Evolutionary conservation across 805 yeast species (phyloP).

Genomic region (Pichia eremophila): DNA sequence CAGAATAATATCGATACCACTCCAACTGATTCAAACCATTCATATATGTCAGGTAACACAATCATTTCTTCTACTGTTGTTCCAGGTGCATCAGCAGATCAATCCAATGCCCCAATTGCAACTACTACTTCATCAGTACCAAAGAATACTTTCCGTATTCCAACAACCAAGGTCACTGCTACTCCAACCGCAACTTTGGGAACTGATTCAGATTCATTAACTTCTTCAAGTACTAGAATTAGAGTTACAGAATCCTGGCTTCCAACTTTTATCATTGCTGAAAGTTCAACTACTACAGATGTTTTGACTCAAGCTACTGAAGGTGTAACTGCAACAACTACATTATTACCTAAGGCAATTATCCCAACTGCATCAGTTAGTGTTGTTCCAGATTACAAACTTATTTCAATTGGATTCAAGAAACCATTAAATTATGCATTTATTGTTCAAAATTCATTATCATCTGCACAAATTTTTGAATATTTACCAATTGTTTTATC

Average conservation of each 20-base stretch:
- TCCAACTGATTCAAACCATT: neutral
- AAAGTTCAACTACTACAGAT: conserved; percentile 2
- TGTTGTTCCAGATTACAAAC: conserved; percentile 37
- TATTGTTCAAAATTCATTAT: conserved; percentile 59
- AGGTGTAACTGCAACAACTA: conserved; percentile 28
- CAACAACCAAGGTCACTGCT: neutral
- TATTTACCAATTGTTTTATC: conserved; percentile 70
- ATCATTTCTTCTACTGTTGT: neutral
- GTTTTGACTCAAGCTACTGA: neutral
- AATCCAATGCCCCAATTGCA: neutral
- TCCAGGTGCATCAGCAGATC: neutral
- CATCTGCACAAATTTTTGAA: conserved; percentile 79
- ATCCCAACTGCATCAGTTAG: conserved; percentile 41
- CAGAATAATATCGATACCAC: neutral
- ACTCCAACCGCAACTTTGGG: neutral
- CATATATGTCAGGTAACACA: too few relatives aligned
- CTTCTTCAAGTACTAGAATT: conserved; percentile 1
- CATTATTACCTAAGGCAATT: conserved; percentile 68
- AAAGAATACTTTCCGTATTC: neutral
- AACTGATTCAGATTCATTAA: neutral
- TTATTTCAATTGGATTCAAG: conserved; percentile 72
- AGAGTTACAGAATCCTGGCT: conserved; percentile 9
- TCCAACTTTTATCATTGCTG: conserved; percentile 11
- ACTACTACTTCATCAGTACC: neutral
- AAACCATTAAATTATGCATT: conserved; percentile 74